Evolutionary conservation across 192 early-diverging fungal species (phyloP), one percentile per base, ranked within the genome.

Genomic region (Linnemannia elongata): DNA sequence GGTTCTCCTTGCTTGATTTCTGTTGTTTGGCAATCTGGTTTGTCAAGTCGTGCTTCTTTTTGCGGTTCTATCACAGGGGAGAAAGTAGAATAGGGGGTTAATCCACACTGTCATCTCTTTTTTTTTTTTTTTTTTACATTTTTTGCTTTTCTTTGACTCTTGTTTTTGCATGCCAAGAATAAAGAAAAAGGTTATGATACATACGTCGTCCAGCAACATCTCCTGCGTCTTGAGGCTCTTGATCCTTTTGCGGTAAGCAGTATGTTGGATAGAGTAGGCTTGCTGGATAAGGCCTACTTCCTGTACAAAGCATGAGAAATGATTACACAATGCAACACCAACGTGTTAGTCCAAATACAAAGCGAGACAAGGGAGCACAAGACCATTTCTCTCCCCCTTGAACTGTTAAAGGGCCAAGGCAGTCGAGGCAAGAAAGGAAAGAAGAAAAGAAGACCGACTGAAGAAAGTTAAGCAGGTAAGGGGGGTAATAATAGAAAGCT

Each of bases 1-100:
- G 85, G 49, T 87, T 87, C 72, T 87, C 85, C 27, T 87, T 87
- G 79, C 54, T 87, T 22, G 85, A 87, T 42, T 87, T 87, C 75
- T 87, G 85, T 24, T 81, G 79, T n/a, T 87, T 87, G 35, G 76
- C 69, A 72, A 87, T 78, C 66, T 87, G 85, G 71, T 87, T 81
- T 22, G 79, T 81, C 24, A 87, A 72, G 35, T 87, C 85, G 49
- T 87, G 85, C 35, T 87, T 87, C 76, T 81, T 87, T 75, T 87
- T 87, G 36, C 85, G 85, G 70, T 87, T 87, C 85, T 87, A 69
- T 33, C 18, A 66, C 9, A 27, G 24, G 12, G 2, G 30, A 10
- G 9, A n/a, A 44, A 39, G 30, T 35, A 33, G 1, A 68, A n/a
- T 30, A 73, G 12, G 72, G 36, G 42, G 41, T 41, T 30, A 73